Evolutionary conservation across 768 basidiomycete species (phyloP), one percentile per base, ranked within the genome.

Genomic region (Lentinus brumalis): DNA sequence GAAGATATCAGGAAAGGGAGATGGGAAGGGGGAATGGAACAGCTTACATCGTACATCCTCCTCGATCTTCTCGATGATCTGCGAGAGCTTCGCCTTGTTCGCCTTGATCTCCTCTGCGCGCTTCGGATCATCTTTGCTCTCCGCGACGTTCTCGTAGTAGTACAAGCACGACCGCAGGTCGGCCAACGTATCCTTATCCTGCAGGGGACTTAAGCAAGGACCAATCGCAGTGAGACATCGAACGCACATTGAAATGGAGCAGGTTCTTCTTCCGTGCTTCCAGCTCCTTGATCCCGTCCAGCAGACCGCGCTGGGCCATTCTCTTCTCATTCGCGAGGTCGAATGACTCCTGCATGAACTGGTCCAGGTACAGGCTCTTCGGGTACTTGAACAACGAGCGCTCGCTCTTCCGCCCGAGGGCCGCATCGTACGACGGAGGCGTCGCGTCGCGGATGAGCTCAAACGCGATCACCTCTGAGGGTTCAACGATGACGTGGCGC

Each of bases 71-170:
- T 75, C 70, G 18, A 92, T 64, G 21, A 86, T 79, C 15, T 76
- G 75, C 67, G 80, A 80, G 51, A 93, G 67, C 67, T 87, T 86
- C 29, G 62, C 62, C 0, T 78, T 74, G n/a, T 81, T 83, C 2
- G 70, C 64, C 54, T 79, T 69, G 18, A 90, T 72, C 41, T 70
- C 68, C 2, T 66, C 69, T 21, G 77, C 71, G 41, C 90, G 85
- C 50, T 77, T 77, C 2, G 74, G 70, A 57, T 85, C 81, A 5
- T 74, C 81, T 18, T 74, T 76, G 42, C 77, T 69, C 38, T 82
- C 71, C 1, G 87, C 87, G 15, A 92, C 77, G 54, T 85, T 75
- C 70, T 92, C 88, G 69, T 86, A 91, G 68, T 92, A 94, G 59
- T 88, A 76, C 35, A 91, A 78, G 0, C 85, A 75, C 3, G 86